Evolutionary conservation across 1,139 yeast species (phyloP).

Genomic region (Suhomyces chickasaworum): DNA sequence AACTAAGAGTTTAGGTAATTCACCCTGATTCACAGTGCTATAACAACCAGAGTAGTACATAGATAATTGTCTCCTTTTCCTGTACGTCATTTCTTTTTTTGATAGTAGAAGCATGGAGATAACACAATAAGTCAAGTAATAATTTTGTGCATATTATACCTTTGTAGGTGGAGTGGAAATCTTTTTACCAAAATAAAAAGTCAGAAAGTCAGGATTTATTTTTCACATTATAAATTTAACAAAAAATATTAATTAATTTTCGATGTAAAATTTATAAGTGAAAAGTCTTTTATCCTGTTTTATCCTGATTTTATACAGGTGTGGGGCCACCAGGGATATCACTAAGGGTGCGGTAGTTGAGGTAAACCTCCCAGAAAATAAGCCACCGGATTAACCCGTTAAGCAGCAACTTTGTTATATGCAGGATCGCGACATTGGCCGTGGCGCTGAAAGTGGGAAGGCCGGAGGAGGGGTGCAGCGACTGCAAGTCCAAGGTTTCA

Average conservation of each 20-base stretch:
- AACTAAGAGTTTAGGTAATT: conserved; percentile 7
- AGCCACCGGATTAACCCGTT: not conserved
- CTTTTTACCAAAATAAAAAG: too few relatives aligned
- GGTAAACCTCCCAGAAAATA: not conserved
- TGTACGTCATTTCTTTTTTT: conserved; percentile 13
- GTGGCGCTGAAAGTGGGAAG: not conserved
- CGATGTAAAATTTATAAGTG: too few relatives aligned
- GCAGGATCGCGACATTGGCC: not conserved
- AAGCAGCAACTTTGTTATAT: not conserved
- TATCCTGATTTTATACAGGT: not conserved
- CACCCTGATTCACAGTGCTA: conserved; percentile 15
- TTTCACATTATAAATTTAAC: too few relatives aligned
- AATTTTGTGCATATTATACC: conserved; percentile 8
- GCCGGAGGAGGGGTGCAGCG: not conserved
- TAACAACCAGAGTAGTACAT: conserved; percentile 13
- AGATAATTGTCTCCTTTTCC: conserved; percentile 15
- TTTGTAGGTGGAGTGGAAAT: conserved; percentile 10
- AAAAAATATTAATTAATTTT: too few relatives aligned
- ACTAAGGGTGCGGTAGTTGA: not conserved
- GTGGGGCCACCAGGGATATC: not conserved
- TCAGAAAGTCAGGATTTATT: conserved; percentile 6
- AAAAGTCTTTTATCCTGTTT: too few relatives aligned
- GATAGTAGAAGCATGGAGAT: conserved; percentile 10
- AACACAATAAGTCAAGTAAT: conserved; percentile 12
- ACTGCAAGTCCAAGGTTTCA: too few relatives aligned